Evolutionary conservation across 78 protist species (phyloP), one percentile per base, ranked within the genome.

Genomic region (Dictyostelium firmibasis): DNA sequence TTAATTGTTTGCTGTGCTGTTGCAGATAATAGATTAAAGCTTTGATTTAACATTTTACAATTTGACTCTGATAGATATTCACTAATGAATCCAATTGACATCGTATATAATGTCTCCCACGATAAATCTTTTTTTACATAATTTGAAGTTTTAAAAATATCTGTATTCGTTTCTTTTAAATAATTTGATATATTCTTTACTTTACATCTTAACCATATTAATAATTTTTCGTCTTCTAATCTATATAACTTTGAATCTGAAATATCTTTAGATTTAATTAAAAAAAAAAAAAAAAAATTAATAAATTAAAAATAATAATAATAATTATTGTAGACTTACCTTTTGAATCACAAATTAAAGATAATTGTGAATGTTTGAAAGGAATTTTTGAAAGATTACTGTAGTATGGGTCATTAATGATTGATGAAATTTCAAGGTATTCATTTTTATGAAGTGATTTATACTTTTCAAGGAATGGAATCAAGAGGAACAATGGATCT

Each of bases 121-220:
- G 85, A 53, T 43, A 43, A 13, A 41, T 38, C 64, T 29, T 60
- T 35, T 18, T 76, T 76, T 38, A 38, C 53, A 41, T 41, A 20
- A 38, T 76, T 76, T 38, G 62, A 38, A 36, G 82, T 44, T 57
- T 41, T 74, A 81, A 41, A 89, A 10, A 81, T 69, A 70, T 89
- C 72, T 38, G 72, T 89, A 69, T 81, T 33, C 0, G 81, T 29
- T 1, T 43, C 62, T 33, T 89, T 60, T 16, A 89, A 38, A 67
- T 89, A 47, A 14, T 23, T 14, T 13, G 36, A 25, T 3, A 89
- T 33, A 8, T 33, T 23, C 50, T 60, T 69, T 11, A 69, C 94
- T 64, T 89, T 89, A 83, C 85, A 78, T 47, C 84, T 78, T 36
- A 89, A 57, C 94, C 94, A 89, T 27, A 69, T 8, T 38, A 89